phyloP scores from a whole-genome alignment of 176 grass and related monocot genomes.

The Alloteropsis semialata region DNA sequence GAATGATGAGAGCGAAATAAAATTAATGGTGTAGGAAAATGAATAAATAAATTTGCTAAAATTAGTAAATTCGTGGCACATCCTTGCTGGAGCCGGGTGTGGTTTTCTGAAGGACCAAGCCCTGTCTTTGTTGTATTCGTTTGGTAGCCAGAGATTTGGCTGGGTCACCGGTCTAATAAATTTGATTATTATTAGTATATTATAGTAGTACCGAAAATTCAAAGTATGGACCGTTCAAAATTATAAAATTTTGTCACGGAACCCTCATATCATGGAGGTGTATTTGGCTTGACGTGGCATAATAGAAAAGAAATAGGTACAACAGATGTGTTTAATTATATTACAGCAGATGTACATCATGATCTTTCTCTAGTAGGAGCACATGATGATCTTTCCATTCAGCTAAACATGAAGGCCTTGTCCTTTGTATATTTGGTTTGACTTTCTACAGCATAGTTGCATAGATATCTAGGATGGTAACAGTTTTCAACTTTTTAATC shows the following conservation, averaged over 20 bases:
- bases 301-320: not conserved
- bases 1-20: too few relatives aligned
- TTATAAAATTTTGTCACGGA: not conserved
- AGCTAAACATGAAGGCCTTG: not conserved
- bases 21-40: too few relatives aligned
- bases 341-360: too few relatives aligned
- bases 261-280: not conserved
- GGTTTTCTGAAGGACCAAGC: not conserved
- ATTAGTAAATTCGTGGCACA: not conserved
- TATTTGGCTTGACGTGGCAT: not conserved
- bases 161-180: not conserved
- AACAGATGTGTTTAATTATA: not conserved
- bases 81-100: not conserved
- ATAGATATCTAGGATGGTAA: not conserved
- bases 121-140: not conserved
- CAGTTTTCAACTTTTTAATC: not conserved
- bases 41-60: too few relatives aligned
- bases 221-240: not conserved
- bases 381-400: not conserved
- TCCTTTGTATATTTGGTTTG: not conserved
- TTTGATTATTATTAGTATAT: too few relatives aligned
- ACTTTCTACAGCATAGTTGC: not conserved
- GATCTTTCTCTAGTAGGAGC: not conserved
- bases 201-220: too few relatives aligned
- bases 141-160: not conserved